Evolutionary conservation across 129 eudicot species (phyloP).

Genomic region (Flaveria robusta): DNA sequence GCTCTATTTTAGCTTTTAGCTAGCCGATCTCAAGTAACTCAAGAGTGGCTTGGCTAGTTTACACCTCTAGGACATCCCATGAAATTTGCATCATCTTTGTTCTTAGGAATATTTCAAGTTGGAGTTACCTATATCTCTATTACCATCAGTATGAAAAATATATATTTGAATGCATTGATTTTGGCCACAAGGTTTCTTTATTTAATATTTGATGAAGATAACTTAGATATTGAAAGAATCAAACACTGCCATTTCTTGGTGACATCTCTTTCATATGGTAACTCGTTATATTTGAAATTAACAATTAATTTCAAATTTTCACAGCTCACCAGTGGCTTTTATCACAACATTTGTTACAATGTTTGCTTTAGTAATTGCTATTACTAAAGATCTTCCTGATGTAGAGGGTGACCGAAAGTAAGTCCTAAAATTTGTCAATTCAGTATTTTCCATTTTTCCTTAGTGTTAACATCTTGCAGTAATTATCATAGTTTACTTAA

Average conservation of each 20-base stretch:
- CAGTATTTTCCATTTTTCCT: not conserved
- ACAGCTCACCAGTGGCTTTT: conserved; percentile 95
- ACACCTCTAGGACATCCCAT: not conserved
- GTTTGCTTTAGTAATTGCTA: conserved; percentile 96
- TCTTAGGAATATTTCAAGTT: not conserved
- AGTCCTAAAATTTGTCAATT: conserved; percentile 39
- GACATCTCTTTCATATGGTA: not conserved
- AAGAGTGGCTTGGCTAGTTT: not conserved
- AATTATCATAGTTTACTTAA: not conserved
- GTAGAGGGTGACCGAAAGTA: conserved; percentile 98
- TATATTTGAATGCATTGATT: conserved; percentile 2
- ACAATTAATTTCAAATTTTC: conserved; percentile 3
- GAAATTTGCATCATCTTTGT: not conserved
- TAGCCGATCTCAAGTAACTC: not conserved
- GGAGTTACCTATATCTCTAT: not conserved
- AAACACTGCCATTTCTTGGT: conserved; percentile 11
- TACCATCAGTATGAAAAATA: not conserved
- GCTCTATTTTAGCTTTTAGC: not conserved
- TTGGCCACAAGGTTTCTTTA: not conserved
- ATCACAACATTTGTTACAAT: conserved; percentile 95
- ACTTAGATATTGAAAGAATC: conserved; percentile 8
- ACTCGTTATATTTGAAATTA: conserved; percentile 7
- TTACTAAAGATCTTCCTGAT: conserved; percentile 98
- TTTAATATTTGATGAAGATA: not conserved
- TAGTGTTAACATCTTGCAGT: not conserved